Percentiles rank a stretch among this genome's conserved stretches.
Evolutionary conservation across 495 filamentous ascomycete species (phyloP).

Genomic region (Tetracladium setigerum): DNA sequence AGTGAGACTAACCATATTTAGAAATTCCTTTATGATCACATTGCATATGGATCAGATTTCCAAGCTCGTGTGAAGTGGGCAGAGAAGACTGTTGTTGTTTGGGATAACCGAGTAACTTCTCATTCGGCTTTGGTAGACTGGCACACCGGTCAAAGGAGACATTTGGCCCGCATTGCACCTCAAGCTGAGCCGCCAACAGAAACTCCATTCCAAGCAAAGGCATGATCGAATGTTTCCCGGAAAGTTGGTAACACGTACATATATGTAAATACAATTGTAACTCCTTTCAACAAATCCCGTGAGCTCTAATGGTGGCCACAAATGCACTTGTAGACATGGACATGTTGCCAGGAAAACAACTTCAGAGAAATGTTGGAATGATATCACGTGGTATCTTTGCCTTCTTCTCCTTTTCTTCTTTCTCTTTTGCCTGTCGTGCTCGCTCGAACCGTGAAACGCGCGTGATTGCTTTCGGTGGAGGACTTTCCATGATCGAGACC

Average conservation of each 20-base stretch:
- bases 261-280: no score
- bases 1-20: conserved; percentile 72
- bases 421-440: conserved; percentile 3
- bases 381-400: conserved; percentile 4
- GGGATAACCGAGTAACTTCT: conserved; percentile 78
- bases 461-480: neutral
- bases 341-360: neutral
- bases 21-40: conserved; percentile 86
- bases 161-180: conserved; percentile 77
- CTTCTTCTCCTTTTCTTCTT: conserved; percentile 5
- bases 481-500: neutral
- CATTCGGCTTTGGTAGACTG: conserved; percentile 78
- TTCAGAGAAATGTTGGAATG: conserved; percentile 19
- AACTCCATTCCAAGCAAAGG: conserved; percentile 46
- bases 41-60: conserved; percentile 75
- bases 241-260: no score
- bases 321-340: neutral
- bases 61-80: conserved; percentile 84
- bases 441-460: conserved; percentile 3
- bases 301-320: no score
- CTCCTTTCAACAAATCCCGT: no score
- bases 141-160: conserved; percentile 68
- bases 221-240: no score
- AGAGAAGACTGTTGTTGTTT: conserved; percentile 72
- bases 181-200: conserved; percentile 73